A percentile compares a stretch with the other conserved stretches of the same genome.
Conservation (phyloP, 768 basidiomycete genomes). For the Boletus fagicola region DNA sequence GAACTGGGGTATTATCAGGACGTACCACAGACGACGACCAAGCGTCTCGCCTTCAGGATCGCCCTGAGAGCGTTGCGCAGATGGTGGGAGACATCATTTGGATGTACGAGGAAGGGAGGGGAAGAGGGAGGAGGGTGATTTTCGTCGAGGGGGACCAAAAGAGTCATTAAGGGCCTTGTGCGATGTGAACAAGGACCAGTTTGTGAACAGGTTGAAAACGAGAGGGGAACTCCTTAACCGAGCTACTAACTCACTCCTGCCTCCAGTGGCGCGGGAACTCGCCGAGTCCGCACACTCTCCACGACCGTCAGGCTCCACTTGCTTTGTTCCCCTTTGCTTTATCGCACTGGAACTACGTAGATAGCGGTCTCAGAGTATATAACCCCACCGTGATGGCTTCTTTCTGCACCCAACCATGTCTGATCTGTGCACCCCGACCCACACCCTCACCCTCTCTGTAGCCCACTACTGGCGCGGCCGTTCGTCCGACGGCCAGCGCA, state of each 20-base stretch:
- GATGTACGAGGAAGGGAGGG: constrained; percentile 54
- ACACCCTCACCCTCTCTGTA: constrained; percentile 27
- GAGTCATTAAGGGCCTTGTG: constrained; percentile 49
- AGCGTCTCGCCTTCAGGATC: constrained; percentile 73
- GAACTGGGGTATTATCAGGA: constrained; percentile 23
- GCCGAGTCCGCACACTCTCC: background rate
- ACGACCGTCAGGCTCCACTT: background rate
- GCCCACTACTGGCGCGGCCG: constrained; percentile 33
- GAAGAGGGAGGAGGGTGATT: constrained; percentile 44
- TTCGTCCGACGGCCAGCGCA: constrained; percentile 18
- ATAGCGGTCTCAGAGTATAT: constrained; percentile 7
- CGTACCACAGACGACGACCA: constrained; percentile 86
- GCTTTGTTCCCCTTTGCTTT: constrained; percentile 19
- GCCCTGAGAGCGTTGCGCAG: constrained; percentile 57
- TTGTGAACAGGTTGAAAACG: constrained; percentile 25
- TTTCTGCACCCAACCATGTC: constrained; percentile 15
- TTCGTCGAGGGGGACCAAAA: constrained; percentile 59
- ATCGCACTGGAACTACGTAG: constrained; percentile 10
- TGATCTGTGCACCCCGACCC: constrained; percentile 3
- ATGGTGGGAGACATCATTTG: constrained; percentile 47
- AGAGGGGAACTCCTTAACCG: constrained; percentile 21
- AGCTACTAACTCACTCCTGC: background rate
- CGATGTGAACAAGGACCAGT: constrained; percentile 26
- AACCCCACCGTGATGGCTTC: background rate
- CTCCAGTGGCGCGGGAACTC: constrained; percentile 32